These are phyloP conservation scores for Nematodospora anomalae DNA, from an alignment of 1,139 yeast species.

Conservation along the genomic window DNA sequence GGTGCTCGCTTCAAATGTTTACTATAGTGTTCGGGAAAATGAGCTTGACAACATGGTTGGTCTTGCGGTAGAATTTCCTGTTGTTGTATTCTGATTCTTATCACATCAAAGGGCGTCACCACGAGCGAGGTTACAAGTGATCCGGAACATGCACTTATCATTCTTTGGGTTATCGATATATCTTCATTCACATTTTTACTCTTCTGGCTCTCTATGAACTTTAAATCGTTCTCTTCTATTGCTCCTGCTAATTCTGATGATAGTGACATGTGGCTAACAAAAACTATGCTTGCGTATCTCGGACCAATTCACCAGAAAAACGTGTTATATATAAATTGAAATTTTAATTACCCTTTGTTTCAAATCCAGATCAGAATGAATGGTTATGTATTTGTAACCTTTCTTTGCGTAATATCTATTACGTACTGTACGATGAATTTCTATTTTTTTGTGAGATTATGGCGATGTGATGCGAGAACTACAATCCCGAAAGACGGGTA, in stretches of 20 bases:
- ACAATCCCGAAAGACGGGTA: not conserved
- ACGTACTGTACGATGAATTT: no score
- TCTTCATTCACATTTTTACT: constrained; percentile 16
- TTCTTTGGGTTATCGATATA: constrained; percentile 59
- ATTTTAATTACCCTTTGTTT: no score
- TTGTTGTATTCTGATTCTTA: constrained; percentile 86
- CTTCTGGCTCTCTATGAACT: constrained; percentile 4
- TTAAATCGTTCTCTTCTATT: constrained; percentile 28
- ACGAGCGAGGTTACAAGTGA: constrained; percentile 82
- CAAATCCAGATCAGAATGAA: no score
- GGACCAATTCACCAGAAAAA: no score
- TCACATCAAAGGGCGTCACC: constrained; percentile 93
- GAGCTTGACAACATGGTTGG: constrained; percentile 30
- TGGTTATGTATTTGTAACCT: no score
- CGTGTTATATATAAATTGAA: no score
- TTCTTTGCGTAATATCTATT: no score
- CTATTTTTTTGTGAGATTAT: no score
- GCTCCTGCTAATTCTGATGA: constrained; percentile 42
- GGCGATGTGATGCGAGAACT: constrained; percentile 1
- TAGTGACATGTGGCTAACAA: no score
- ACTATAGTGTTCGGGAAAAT: constrained; percentile 11
- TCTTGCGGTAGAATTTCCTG: constrained; percentile 60
- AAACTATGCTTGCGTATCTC: no score
- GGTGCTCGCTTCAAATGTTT: constrained; percentile 5
- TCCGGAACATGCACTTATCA: constrained; percentile 91